Evolutionary conservation across 345 rosid species (phyloP), one percentile per base, ranked within the genome.

Genomic region (Gossypium bickii): DNA sequence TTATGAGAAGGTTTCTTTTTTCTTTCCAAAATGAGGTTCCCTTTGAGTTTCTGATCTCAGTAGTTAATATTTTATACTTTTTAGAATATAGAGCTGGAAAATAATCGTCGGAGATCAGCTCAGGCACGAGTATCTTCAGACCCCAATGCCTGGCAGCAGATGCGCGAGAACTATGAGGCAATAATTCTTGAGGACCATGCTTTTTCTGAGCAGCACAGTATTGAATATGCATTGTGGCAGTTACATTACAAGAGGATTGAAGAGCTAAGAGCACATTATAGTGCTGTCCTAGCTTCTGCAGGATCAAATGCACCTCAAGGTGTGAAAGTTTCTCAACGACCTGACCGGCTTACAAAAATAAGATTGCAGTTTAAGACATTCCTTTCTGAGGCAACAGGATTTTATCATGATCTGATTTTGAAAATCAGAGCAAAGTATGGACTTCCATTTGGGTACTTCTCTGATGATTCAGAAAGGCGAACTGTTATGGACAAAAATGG

Each of bases 81-180:
- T 51, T 87, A 95, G 99, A 93, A 87, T 77, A 73, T 81, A 82
- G 97, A 87, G 85, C 75, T 95, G 78, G 99, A 90, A 76, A 88
- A 70, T 77, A 90, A 89, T 84, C 89, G 90, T 29, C 79, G 88
- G 76, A 87, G 80, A 82, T 87, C 98, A 57, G 88, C 90, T 51
- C 87, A 91, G 83, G 90, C 93, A 73, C 87, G 98, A 34, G 59
- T 84, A 79, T 96, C 92, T 17, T 85, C 87, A 18, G 98, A 93
- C 73, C 97, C 94, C 9, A 90, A 85, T 88, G 78, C 89, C 48
- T 91, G 97, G 97, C 98, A 88, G 70, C 99, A 90, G 76, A 88
- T 91, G 84, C 98, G 99, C 61, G 98, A 93, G 92, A 95, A 91
- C 79, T 93, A 88, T 79, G 99, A 95, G 85, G 89, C 94, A 5